These are phyloP conservation scores for Termitomyces sp. DNA, from an alignment of 768 basidiomycete genomes.

Conservation along the genomic window DNA sequence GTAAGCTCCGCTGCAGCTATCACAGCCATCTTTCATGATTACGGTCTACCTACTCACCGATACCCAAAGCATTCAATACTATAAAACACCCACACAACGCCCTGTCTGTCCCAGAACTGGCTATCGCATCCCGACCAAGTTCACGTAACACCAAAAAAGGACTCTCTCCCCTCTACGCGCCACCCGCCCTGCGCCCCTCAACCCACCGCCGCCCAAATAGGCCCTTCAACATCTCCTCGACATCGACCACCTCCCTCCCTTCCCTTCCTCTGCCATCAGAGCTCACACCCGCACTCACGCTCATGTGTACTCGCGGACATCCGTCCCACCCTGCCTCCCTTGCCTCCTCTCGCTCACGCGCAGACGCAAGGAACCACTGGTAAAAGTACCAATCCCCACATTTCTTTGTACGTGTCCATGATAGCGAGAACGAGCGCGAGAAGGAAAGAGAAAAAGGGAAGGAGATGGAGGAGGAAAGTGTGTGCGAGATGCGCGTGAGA, in stretches of 20 bases:
- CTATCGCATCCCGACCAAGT: no score
- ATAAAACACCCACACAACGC: no score
- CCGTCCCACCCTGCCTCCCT: conserved; percentile 11
- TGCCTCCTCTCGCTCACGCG: conserved; percentile 14
- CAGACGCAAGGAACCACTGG: conserved; percentile 39
- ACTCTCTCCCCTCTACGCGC: no score
- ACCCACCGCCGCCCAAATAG: conserved; percentile 15
- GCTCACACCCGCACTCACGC: not conserved
- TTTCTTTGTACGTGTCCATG: not conserved
- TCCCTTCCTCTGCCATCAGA: not conserved
- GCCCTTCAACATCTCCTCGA: conserved; percentile 10
- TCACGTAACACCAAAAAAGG: no score
- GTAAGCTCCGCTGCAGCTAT: no score
- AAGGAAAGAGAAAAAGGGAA: no score
- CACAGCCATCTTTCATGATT: no score
- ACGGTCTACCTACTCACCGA: no score
- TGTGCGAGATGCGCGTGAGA: conserved; percentile 4
- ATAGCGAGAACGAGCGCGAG: no score
- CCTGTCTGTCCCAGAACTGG: no score
- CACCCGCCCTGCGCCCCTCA: conserved; percentile 3
- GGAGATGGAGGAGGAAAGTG: not conserved
- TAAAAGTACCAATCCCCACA: conserved; percentile 49
- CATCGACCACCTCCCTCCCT: conserved; percentile 2
- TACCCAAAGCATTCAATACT: no score
- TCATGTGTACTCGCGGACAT: conserved; percentile 10